Conservation (phyloP, 257 asterid species). For the Nemophila menziesii region DNA sequence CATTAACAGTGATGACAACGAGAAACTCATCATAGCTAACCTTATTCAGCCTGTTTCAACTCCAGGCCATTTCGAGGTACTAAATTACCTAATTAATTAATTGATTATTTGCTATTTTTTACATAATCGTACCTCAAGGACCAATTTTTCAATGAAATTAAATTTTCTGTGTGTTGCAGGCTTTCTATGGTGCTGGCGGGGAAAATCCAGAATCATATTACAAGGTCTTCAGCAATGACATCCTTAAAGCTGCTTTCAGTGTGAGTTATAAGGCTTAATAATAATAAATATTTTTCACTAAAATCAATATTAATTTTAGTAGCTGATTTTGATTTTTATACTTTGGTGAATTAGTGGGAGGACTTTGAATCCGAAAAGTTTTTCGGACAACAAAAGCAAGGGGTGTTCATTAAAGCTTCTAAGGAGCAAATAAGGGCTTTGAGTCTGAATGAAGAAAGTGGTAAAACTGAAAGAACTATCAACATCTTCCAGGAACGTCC, state of each 20-base stretch:
- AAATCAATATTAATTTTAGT: neutral
- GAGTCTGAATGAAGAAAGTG: slow-evolving; percentile 47
- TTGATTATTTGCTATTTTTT: too few species aligned
- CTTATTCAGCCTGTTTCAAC: slow-evolving; percentile 24
- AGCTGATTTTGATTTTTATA: neutral
- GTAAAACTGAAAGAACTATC: slow-evolving; percentile 24
- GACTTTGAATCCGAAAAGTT: slow-evolving; percentile 27
- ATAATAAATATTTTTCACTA: too few species aligned
- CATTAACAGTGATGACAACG: slow-evolving; percentile 19
- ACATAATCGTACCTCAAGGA: too few species aligned
- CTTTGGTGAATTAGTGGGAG: slow-evolving; percentile 15
- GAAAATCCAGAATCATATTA: slow-evolving; percentile 28
- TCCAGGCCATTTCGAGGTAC: slow-evolving; percentile 30
- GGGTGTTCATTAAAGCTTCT: slow-evolving; percentile 40
- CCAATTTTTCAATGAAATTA: neutral
- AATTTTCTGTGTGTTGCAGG: slow-evolving; percentile 12
- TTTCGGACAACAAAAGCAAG: slow-evolving; percentile 37
- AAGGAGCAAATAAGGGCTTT: slow-evolving; percentile 43
- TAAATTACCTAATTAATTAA: neutral
- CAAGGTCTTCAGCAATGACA: slow-evolving; percentile 33
- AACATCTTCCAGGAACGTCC: slow-evolving; percentile 33
- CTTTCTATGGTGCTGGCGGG: slow-evolving; percentile 33
- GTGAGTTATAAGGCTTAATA: too few species aligned
- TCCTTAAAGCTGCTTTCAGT: slow-evolving; percentile 38
- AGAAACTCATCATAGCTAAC: slow-evolving; percentile 22